Evolutionary conservation across 345 rosid genomes (phyloP).

Genomic region (Ailanthus altissimus): DNA sequence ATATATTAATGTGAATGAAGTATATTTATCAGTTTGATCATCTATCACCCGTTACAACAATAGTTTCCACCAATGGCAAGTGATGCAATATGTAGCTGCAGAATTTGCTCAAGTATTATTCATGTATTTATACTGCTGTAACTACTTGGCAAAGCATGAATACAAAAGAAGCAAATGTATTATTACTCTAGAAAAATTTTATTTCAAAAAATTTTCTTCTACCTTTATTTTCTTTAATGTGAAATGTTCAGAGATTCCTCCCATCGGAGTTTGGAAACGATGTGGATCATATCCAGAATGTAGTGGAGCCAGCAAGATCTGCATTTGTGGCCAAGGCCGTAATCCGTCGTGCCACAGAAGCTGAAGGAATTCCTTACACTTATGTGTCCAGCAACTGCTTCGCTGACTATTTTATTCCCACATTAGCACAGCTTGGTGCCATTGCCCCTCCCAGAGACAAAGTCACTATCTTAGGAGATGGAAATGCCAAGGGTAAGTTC

Average conservation of each 20-base stretch:
- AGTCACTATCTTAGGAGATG: constrained; percentile 55
- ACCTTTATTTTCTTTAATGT: background rate
- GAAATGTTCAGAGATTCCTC: constrained; percentile 45
- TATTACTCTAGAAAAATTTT: background rate
- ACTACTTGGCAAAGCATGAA: too few relatives aligned
- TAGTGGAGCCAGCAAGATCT: constrained; percentile 49
- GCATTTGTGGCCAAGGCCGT: constrained; percentile 34
- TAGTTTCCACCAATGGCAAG: too few relatives aligned
- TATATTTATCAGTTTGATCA: too few relatives aligned
- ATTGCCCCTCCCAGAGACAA: constrained; percentile 54
- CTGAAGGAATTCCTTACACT: constrained; percentile 49
- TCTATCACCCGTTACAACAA: too few relatives aligned
- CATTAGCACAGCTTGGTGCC: constrained; percentile 48
- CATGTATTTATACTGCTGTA: too few relatives aligned
- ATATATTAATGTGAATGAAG: too few relatives aligned
- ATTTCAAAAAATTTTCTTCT: background rate
- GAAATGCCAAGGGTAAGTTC: constrained; percentile 48
- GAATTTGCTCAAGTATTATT: too few relatives aligned
- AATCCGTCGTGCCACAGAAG: constrained; percentile 43
- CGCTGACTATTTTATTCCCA: constrained; percentile 47
- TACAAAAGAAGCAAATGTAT: too few relatives aligned
- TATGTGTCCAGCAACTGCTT: constrained; percentile 48
- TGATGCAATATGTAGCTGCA: too few relatives aligned
- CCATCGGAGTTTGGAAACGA: constrained; percentile 70
- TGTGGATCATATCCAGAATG: constrained; percentile 39